phyloP scores from a whole-genome alignment of 345 rosid genomes.

The Sonneratia alba region DNA sequence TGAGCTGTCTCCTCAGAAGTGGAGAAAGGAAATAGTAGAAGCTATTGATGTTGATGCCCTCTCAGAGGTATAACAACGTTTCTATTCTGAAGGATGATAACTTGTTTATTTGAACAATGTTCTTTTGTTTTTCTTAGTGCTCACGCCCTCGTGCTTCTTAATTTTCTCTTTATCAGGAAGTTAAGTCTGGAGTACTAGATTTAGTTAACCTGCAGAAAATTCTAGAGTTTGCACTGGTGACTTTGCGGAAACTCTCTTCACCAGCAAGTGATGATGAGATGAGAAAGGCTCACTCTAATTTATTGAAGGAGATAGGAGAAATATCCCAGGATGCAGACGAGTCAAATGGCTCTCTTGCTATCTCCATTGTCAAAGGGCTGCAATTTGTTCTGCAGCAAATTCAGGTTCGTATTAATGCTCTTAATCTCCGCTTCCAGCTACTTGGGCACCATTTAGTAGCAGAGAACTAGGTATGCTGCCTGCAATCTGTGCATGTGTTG shows the following conservation, averaged over 20 bases:
- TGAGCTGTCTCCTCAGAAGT: slow-evolving; percentile 65
- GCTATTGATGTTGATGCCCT: slow-evolving; percentile 59
- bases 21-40: slow-evolving; percentile 61
- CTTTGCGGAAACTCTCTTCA: slow-evolving; percentile 60
- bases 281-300: slow-evolving; percentile 31
- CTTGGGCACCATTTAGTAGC: neutral
- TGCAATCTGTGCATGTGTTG: neutral
- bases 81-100: neutral
- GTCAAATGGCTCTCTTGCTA: slow-evolving; percentile 32
- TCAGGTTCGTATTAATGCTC: slow-evolving; percentile 34
- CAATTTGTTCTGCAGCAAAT: slow-evolving; percentile 63
- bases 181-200: slow-evolving; percentile 53
- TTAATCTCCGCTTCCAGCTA: neutral
- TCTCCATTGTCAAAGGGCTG: slow-evolving; percentile 56
- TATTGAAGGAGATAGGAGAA: slow-evolving; percentile 47
- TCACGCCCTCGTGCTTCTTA: neutral
- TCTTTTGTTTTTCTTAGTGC: neutral
- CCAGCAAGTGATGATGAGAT: slow-evolving; percentile 55
- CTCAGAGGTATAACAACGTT: slow-evolving; percentile 37
- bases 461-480: neutral
- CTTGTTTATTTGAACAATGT: neutral
- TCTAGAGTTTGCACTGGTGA: slow-evolving; percentile 58
- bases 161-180: slow-evolving; percentile 26
- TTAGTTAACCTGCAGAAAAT: slow-evolving; percentile 55
- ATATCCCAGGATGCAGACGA: slow-evolving; percentile 31